phyloP scores from a whole-genome alignment of 176 grass and related monocot species.

The Sorghum bicolor region DNA sequence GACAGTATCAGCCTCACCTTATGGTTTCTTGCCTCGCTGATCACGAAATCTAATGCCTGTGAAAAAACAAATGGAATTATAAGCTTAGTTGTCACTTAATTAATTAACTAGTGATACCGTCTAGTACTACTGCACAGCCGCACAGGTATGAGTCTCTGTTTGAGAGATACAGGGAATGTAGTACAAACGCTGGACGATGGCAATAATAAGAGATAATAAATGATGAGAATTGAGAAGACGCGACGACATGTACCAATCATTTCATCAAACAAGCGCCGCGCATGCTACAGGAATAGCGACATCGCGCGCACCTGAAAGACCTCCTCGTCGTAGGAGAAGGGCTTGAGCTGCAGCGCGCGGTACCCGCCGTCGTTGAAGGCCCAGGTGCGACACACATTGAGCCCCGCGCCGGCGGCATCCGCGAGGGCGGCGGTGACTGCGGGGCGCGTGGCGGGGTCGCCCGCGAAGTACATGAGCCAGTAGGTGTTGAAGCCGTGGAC shows the following conservation, averaged over 20 bases:
- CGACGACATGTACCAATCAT: background rate
- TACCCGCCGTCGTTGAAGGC: slow-evolving; percentile 74
- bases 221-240: too few relatives aligned
- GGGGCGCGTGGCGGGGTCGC: slow-evolving; percentile 40
- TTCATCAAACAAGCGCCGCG: background rate
- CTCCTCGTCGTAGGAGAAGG: slow-evolving; percentile 55
- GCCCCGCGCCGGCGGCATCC: slow-evolving; percentile 41
- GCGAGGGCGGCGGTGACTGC: slow-evolving; percentile 43
- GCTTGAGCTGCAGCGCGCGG: slow-evolving; percentile 63
- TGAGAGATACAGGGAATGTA: background rate
- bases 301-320: background rate
- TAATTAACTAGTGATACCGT: background rate
- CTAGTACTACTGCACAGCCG: background rate
- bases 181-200: background rate
- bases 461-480: slow-evolving; percentile 83
- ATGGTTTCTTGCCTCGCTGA: slow-evolving; percentile 68
- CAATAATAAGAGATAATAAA: background rate
- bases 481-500: slow-evolving; percentile 84
- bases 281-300: background rate
- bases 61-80: background rate
- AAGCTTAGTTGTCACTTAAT: background rate
- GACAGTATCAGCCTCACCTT: slow-evolving; percentile 47
- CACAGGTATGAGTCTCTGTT: background rate
- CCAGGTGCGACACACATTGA: slow-evolving; percentile 88
- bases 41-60: background rate